Evolutionary conservation across 2,329 filamentous ascomycete species (phyloP), one percentile per base, ranked within the genome.

Genomic region (Didymella pomorum): DNA sequence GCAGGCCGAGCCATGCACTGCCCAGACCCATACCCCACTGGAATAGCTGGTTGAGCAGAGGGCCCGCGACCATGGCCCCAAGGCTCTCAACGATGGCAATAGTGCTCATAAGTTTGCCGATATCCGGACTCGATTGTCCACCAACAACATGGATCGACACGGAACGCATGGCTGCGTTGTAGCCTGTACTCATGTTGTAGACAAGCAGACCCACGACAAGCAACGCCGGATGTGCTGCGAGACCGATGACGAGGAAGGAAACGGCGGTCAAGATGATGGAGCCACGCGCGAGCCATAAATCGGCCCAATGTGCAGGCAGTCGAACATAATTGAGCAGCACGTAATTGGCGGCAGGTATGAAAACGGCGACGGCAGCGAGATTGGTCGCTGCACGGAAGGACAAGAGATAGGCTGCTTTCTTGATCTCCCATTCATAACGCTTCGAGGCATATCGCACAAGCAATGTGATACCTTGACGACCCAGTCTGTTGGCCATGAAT

Each of bases 361-460:
- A 70, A 28, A 80, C 72, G 2, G 81, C 69, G n/a, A 84, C 78
- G 2, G 82, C 70, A 3, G 81, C 73, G 5, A 83, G 78, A 31
- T 80, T 82, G 9, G 82, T 75, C 2, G 77, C 79, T 2, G 81
- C 80, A 56, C 81, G 79, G 49, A 82, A 76, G 0, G 81, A 81
- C 4, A 81, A 72, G 20, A 83, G 68, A 35, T 75, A 75, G 11
- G 72, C 68, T 10, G 74, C 74, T 44, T 75, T 68, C 53, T 81
- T 79, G 18, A 84, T 72, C 31, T 79, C 78, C 80, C 81, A 83
- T 23, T 69, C 65, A 54, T 83, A 84, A 23, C 82, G 75, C n/a
- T 79, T 80, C 1, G 81, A 83, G 18, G 82, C 79, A 64, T 84
- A 84, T 56, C 82, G 80, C n/a, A 82, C 74, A 14, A 84, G 66